A percentile compares a stretch with the other conserved stretches of the same genome.
Evolutionary conservation across 306 rosid species (phyloP).

Genomic region (Nissolia schottii): DNA sequence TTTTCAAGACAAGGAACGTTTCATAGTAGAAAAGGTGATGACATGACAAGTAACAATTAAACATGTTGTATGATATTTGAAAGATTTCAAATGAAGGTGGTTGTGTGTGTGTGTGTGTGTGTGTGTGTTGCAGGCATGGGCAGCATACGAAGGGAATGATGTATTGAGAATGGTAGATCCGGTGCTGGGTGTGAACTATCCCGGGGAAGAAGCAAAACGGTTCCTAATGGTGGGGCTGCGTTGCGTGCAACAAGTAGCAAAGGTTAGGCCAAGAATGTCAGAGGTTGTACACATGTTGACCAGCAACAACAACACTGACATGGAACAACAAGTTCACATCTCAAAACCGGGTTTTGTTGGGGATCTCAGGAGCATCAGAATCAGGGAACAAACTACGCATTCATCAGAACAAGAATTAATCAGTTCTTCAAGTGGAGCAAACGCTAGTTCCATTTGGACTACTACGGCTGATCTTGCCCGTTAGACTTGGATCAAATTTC

Average conservation of each 20-base stretch:
- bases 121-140: constrained; percentile 63
- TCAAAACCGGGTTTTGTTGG: constrained; percentile 58
- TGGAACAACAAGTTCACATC: constrained; percentile 29
- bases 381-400: constrained; percentile 9
- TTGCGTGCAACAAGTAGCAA: constrained; percentile 70
- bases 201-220: constrained; percentile 42
- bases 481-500: neutral
- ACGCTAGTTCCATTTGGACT: constrained; percentile 1
- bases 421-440: constrained; percentile 8
- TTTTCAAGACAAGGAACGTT: constrained; percentile 42
- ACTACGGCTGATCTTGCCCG: constrained; percentile 19
- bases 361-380: constrained; percentile 51
- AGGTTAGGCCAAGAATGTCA: constrained; percentile 58
- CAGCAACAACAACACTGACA: constrained; percentile 26
- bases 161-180: constrained; percentile 60
- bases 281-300: constrained; percentile 45
- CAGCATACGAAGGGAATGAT: constrained; percentile 30
- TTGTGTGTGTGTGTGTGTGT: neutral
- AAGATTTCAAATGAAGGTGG: no score
- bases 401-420: constrained; percentile 30
- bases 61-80: no score
- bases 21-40: constrained; percentile 67
- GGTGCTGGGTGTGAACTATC: constrained; percentile 25
- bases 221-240: constrained; percentile 64
- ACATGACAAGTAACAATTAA: no score